phyloP scores from a whole-genome alignment of 2,329 filamentous ascomycete genomes.

The Ceratocystis huliohia region DNA sequence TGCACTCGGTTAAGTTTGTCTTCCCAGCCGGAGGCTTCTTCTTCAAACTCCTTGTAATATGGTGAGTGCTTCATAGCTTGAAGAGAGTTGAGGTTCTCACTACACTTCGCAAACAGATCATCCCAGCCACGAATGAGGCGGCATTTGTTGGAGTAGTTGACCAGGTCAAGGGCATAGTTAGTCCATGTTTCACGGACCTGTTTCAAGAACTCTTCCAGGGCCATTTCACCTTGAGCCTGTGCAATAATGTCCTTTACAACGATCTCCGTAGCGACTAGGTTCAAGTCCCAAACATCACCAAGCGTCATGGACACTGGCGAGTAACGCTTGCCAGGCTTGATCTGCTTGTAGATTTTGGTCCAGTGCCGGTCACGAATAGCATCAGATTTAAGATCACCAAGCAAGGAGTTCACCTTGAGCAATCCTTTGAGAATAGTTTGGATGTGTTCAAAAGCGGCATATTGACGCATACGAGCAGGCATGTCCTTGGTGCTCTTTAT shows the following conservation, averaged over 20 bases:
- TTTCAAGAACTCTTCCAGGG: constrained; percentile 90
- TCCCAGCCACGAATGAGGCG: constrained; percentile 96
- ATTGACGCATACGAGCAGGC: constrained; percentile 97
- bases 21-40: constrained; percentile 92
- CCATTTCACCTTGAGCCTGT: constrained; percentile 96
- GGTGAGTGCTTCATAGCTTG: constrained; percentile 98
- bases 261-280: constrained; percentile 72
- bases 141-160: constrained; percentile 97
- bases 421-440: constrained; percentile 80
- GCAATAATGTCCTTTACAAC: constrained; percentile 87
- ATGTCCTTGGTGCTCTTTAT: constrained; percentile 99
- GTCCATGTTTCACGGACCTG: constrained; percentile 96
- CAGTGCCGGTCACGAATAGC: constrained; percentile 93
- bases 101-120: constrained; percentile 95
- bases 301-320: constrained; percentile 89
- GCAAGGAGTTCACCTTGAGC: constrained; percentile 77
- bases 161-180: constrained; percentile 83
- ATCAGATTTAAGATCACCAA: constrained; percentile 88
- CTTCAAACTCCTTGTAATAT: constrained; percentile 98
- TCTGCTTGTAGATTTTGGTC: constrained; percentile 92
- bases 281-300: constrained; percentile 97
- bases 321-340: constrained; percentile 86
- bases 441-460: constrained; percentile 98
- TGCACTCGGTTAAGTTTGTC: constrained; percentile 96
- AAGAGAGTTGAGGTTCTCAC: constrained; percentile 91